phyloP scores from a whole-genome alignment of 2,329 filamentous ascomycete genomes.

The Hymenoscyphus fraxineus region DNA sequence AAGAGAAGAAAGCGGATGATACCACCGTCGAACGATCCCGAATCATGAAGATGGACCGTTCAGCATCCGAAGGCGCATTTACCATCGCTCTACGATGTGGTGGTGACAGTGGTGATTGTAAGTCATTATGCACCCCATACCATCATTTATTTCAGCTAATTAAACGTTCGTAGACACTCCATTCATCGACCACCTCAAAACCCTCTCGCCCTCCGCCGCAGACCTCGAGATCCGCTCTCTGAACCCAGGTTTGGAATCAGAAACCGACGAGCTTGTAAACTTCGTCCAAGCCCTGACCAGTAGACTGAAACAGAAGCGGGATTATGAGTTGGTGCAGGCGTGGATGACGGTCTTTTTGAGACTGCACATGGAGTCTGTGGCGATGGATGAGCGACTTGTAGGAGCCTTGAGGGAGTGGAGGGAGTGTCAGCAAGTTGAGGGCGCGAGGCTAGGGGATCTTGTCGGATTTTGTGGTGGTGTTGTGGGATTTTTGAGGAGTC shows the following conservation, averaged over 20 bases:
- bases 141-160: conserved; percentile 8
- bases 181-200: conserved; percentile 76
- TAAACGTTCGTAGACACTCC: conserved; percentile 46
- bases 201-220: conserved; percentile 76
- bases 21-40: conserved; percentile 54
- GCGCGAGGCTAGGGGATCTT: conserved; percentile 65
- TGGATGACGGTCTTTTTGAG: conserved; percentile 96
- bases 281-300: conserved; percentile 80
- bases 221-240: conserved; percentile 90
- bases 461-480: conserved; percentile 88
- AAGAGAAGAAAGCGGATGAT: conserved; percentile 33
- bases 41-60: conserved; percentile 64
- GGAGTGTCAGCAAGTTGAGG: conserved; percentile 66
- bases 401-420: conserved; percentile 66
- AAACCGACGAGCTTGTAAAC: conserved; percentile 66
- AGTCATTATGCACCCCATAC: conserved; percentile 33
- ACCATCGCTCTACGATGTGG: conserved; percentile 54
- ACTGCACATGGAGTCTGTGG: conserved; percentile 64
- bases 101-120: conserved; percentile 57
- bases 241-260: conserved; percentile 39
- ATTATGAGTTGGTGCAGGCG: conserved; percentile 91
- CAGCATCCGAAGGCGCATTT: conserved; percentile 54
- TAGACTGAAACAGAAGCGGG: conserved; percentile 63
- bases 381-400: conserved; percentile 45
- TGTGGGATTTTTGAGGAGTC: conserved; percentile 57